A percentile compares a stretch with the other conserved stretches of the same genome.
Evolutionary conservation across 805 yeast species (phyloP).

Genomic region (Cyberlindnera lachancei): DNA sequence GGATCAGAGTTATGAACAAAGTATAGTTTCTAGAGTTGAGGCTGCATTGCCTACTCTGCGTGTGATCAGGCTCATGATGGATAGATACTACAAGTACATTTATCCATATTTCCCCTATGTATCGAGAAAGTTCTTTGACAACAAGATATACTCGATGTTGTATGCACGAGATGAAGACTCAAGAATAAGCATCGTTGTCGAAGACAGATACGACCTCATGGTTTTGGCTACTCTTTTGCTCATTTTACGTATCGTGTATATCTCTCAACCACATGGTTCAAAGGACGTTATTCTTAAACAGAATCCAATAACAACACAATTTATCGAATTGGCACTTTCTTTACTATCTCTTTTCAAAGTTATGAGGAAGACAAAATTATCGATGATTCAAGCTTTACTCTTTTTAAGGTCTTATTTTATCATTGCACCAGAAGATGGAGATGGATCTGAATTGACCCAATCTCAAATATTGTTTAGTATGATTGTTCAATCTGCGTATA

Average conservation of each 20-base stretch:
- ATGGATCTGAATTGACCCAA: conserved; percentile 37
- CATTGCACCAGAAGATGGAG: conserved; percentile 42
- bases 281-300: conserved; percentile 21
- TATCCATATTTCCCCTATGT: conserved; percentile 44
- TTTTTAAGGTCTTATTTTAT: conserved; percentile 32
- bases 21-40: conserved; percentile 27
- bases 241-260: conserved; percentile 33
- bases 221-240: conserved; percentile 32
- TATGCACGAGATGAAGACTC: conserved; percentile 24
- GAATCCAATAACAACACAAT: conserved; percentile 33
- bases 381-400: conserved; percentile 37
- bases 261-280: conserved; percentile 28
- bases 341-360: conserved; percentile 36
- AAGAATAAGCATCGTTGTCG: conserved; percentile 25
- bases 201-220: conserved; percentile 34
- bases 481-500: conserved; percentile 35
- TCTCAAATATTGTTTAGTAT: conserved; percentile 31
- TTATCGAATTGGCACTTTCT: conserved; percentile 30
- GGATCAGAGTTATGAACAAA: conserved; percentile 16
- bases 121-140: conserved; percentile 30
- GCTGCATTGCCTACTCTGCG: conserved; percentile 30
- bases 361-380: conserved; percentile 30
- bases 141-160: conserved; percentile 26
- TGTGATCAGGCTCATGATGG: conserved; percentile 34
- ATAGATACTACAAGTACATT: conserved; percentile 34